Conservation (phyloP, 441 rosid species). For the Populus hybrid region DNA sequence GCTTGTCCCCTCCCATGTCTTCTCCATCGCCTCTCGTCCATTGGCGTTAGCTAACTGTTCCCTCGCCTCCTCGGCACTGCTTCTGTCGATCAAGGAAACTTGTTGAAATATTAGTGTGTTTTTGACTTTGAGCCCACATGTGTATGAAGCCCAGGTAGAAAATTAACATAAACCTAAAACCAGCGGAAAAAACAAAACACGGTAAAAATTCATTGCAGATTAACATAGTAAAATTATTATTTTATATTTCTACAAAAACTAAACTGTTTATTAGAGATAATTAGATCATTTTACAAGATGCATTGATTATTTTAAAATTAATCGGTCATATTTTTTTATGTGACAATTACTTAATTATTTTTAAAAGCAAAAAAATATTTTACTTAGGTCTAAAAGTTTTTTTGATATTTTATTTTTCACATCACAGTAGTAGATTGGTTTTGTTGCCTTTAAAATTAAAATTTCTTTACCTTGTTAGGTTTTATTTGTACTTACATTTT, state of each 20-base stretch:
- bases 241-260: not conserved
- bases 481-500: no score
- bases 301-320: no score
- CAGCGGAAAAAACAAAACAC: not conserved
- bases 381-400: no score
- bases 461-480: no score
- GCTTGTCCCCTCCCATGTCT: conserved; percentile 34
- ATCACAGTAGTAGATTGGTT: no score
- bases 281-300: no score
- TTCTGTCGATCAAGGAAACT: not conserved
- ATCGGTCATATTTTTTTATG: no score
- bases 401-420: no score
- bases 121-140: not conserved
- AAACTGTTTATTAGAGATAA: not conserved
- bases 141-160: not conserved
- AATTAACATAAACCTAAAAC: not conserved
- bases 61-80: not conserved
- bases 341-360: no score
- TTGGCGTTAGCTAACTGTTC: not conserved
- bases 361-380: no score
- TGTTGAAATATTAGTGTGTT: not conserved
- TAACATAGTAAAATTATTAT: no score
- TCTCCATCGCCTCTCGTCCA: conserved; percentile 42
- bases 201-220: not conserved
- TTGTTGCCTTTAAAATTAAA: no score